Percentiles rank a stretch among this genome's conserved stretches.
Evolutionary conservation across 2,329 filamentous ascomycete species (phyloP).

Genomic region (Leptodontidium sp.): DNA sequence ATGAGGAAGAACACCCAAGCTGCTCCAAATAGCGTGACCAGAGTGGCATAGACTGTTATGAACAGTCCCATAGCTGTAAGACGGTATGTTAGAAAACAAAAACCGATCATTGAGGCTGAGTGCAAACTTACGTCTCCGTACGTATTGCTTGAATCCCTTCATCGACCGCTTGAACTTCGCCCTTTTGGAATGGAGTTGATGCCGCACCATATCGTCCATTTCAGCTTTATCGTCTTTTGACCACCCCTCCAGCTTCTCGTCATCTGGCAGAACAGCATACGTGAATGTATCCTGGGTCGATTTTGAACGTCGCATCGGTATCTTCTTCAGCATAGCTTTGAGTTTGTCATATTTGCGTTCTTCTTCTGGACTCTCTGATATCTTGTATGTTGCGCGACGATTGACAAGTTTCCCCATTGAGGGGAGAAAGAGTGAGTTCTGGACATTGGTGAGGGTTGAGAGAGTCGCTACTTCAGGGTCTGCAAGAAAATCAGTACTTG

Average conservation of each 20-base stretch:
- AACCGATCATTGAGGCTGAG: not conserved
- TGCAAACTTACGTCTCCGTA: conserved; percentile 66
- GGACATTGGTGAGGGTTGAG: conserved; percentile 85
- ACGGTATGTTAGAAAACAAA: not conserved
- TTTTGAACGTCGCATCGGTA: conserved; percentile 18
- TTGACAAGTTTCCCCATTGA: conserved; percentile 78
- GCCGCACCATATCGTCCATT: conserved; percentile 85
- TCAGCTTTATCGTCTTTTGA: conserved; percentile 74
- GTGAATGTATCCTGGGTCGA: conserved; percentile 59
- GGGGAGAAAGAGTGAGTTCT: conserved; percentile 87
- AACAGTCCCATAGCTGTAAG: conserved; percentile 74
- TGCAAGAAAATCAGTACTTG: conserved; percentile 49
- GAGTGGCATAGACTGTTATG: conserved; percentile 80
- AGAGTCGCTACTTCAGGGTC: conserved; percentile 86
- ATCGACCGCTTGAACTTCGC: conserved; percentile 80
- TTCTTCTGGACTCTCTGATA: conserved; percentile 33
- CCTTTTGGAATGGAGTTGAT: conserved; percentile 83
- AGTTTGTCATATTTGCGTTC: conserved; percentile 37
- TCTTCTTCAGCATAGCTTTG: conserved; percentile 35
- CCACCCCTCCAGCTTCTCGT: conserved; percentile 78
- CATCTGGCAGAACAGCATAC: conserved; percentile 81
- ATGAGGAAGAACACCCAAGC: conserved; percentile 91
- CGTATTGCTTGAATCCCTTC: conserved; percentile 82
- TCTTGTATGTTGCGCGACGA: conserved; percentile 55
- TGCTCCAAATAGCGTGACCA: conserved; percentile 86